phyloP scores from a whole-genome alignment of 2,329 filamentous ascomycete species.

The Trichoderma guizhouense region DNA sequence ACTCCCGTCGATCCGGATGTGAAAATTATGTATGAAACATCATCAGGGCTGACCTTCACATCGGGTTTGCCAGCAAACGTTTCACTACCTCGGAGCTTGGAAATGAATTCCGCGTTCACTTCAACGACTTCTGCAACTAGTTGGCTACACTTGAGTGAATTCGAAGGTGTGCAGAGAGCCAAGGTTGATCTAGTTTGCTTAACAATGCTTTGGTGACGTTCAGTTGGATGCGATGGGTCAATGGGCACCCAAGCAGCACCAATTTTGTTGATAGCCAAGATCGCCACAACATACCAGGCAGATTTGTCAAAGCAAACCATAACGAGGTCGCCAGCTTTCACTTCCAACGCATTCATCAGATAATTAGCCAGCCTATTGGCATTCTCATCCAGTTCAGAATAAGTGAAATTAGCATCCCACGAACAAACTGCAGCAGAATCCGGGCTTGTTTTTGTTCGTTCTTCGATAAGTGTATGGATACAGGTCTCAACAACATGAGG shows the following conservation, averaged over 20 bases:
- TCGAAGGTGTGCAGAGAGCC: neutral
- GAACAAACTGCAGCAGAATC: constrained; percentile 15
- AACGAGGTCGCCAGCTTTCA: constrained; percentile 23
- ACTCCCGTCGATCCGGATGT: constrained; percentile 50
- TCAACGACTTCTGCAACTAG: neutral
- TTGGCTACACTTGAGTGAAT: neutral
- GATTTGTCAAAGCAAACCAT: constrained; percentile 23
- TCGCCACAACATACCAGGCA: constrained; percentile 21
- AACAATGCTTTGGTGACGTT: neutral
- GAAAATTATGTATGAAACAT: constrained; percentile 41
- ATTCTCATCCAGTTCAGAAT: constrained; percentile 18
- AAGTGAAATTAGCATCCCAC: constrained; percentile 24
- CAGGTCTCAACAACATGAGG: neutral
- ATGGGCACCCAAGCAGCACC: constrained; percentile 22
- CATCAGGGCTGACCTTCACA: neutral
- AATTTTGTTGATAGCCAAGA: constrained; percentile 28
- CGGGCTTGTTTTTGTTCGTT: neutral
- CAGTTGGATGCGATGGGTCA: neutral
- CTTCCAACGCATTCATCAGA: constrained; percentile 8
- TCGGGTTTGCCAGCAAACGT: neutral
- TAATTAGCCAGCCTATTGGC: neutral
- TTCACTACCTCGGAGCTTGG: neutral
- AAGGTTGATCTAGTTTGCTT: neutral
- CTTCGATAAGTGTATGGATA: constrained; percentile 16
- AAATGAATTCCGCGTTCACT: neutral